Base-by-base conservation (phyloP, 1,284 basidiomycete species). In the Pascua guehoae region DNA sequence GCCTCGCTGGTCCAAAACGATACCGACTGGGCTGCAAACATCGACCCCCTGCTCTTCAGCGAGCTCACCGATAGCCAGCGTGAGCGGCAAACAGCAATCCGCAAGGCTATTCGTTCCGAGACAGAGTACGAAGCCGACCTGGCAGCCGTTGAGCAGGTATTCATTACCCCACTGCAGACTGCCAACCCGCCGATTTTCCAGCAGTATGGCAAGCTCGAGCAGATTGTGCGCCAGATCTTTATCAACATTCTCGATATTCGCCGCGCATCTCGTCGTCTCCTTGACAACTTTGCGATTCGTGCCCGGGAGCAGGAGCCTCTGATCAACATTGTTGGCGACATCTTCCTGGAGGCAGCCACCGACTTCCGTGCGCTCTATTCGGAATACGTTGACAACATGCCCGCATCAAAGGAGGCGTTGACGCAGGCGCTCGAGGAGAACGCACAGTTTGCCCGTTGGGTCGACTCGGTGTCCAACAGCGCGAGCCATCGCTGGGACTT, bases 91-190 rank as follows among this genome's bases (percentile, higher is more conserved):
- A 88, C 84, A 84, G 77, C 95, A 67, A 95, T 98, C 54, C 86
- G 89, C 68, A 93, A 94, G 74, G 86, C 94, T 42, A 88, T 98
- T 62, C 84, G 84, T 68, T 88, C 91, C 62, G 95, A 98, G 76
- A 87, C 89, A 66, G 87, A 91, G 68, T 98, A 96, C 71, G 81
- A 94, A 42, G 85, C 87, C 46, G 95, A 98, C 71, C 82, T 99
- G 7, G 86, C 91, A 57, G 83, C 87, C 5, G 83, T 98, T 45
- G 90, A 96, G 67, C 80, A 82, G 7, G 68, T 86, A 14, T 97
- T 91, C 78, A 89, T 95, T 68, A 83, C 84, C 14, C 88, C 88
- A 2, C 80, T 97, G 2, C 83, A 86, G 12, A 73, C 72, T 1
- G 84, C 88, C 9, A 80, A 84, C 17, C 89, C 91, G 11, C 84